These are phyloP conservation scores for Hyphopichia fennica DNA, from an alignment of 1,139 yeast species.

Conservation along the genomic window DNA sequence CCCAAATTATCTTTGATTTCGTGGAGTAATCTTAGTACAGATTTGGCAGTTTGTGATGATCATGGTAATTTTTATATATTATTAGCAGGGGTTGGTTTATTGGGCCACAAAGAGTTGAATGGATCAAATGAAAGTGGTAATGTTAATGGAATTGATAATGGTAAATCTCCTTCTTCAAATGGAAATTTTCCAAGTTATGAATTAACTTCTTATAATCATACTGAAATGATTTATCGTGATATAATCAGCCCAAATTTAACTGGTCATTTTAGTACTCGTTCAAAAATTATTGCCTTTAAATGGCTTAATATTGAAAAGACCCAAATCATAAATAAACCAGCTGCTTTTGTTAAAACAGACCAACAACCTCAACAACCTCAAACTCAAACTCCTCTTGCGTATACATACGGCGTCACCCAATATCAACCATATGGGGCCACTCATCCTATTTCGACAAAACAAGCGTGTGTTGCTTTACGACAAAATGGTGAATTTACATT, in stretches of 20 bases:
- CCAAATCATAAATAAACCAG: constrained; percentile 55
- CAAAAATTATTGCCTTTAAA: constrained; percentile 50
- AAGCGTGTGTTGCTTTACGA: constrained; percentile 70
- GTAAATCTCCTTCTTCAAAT: constrained; percentile 6
- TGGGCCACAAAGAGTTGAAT: constrained; percentile 13
- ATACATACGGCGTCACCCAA: constrained; percentile 59
- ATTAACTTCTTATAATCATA: constrained; percentile 46
- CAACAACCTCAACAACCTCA: constrained; percentile 1
- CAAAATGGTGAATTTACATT: constrained; percentile 60
- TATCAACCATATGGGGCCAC: constrained; percentile 59
- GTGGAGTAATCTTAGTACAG: constrained; percentile 57
- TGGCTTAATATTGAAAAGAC: constrained; percentile 75
- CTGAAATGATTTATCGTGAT: constrained; percentile 47
- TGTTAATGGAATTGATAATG: constrained; percentile 6
- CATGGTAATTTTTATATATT: constrained; percentile 52
- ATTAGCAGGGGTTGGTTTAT: constrained; percentile 44
- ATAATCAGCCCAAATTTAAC: constrained; percentile 20
- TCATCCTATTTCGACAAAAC: constrained; percentile 69
- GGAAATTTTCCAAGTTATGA: constrained; percentile 36
- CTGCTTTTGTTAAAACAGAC: constrained; percentile 29
- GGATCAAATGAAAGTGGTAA: constrained; percentile 4
- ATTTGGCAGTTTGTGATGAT: constrained; percentile 50
- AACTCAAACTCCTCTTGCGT: constrained; percentile 20
- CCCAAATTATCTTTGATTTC: constrained; percentile 34
- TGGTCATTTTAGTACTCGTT: constrained; percentile 10